Evolutionary conservation across 805 yeast species (phyloP), one percentile per base, ranked within the genome.

Genomic region (Sugiyamaella mastotermitis): DNA sequence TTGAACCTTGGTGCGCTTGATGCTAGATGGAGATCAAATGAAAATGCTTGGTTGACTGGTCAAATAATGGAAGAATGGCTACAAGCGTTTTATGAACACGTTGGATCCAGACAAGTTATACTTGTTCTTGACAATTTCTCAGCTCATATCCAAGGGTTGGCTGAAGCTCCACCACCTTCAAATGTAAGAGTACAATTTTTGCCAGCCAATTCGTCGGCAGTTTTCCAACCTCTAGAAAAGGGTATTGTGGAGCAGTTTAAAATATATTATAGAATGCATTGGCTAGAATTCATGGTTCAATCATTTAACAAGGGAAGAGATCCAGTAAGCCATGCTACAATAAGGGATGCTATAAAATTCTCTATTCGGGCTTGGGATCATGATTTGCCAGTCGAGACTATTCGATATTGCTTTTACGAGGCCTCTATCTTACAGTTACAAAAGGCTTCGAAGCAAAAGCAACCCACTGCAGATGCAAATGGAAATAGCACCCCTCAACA

Each of bases 151-250:
- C 40, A 37, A 33, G 40, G 40, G 7, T 27, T 37, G 18, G 34
- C 40, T 3, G 40, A 37, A 22, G 23, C 30, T 17, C 34, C 35
- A 3, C 40, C 40, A 11, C 40, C 40, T 8, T 22, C 40, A 9
- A 37, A 37, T 16, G 35, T 37, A 6, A 33, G 35, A 4, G 35
- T 37, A 9, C 40, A 37, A 25, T 37, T 37, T 22, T 25, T 37
- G 19, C 40, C 40, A 6, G 17, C 40, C 9, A 37, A 37, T 33
- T 30, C 34, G 15, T 17, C 28, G 4, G 32, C 35, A 8, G 17
- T 28, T n/a, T 37, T 37, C 35, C 40, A 37, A 18, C 40, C 40
- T 2, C 40, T 37, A n/a, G 40, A 37, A 17, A 37, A 37, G 26
- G 40, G 40, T 9, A 22, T 37, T 15, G 19, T 37, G 5, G 40